Conservation (phyloP, 805 yeast species). For the Tetrapisispora namnaoensis region DNA sequence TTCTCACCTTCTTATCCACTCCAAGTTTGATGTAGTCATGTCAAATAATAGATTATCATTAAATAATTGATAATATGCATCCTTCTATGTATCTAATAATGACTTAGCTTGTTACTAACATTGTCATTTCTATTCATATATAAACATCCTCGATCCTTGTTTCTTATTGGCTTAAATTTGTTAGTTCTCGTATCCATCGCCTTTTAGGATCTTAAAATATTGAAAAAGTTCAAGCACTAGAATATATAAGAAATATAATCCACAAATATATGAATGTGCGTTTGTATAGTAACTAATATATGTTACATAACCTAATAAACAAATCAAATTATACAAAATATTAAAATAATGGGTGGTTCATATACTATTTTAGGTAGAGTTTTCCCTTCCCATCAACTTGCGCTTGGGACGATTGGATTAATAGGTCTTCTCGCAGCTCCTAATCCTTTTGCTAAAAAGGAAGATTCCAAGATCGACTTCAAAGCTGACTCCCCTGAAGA, state of each 20-base stretch:
- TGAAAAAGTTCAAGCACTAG: background rate
- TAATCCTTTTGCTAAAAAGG: slow-evolving; percentile 52
- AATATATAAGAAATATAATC: too few relatives aligned
- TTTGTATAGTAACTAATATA: too few relatives aligned
- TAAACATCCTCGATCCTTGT: background rate
- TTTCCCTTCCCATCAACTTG: slow-evolving; percentile 75
- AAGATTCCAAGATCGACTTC: slow-evolving; percentile 56
- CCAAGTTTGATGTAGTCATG: too few relatives aligned
- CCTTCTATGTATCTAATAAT: too few relatives aligned
- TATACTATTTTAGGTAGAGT: slow-evolving; percentile 78
- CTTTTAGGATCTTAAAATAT: background rate
- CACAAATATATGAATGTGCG: background rate
- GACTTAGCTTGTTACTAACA: background rate
- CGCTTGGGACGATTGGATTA: slow-evolving; percentile 70
- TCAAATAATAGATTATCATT: too few relatives aligned
- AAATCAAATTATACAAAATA: background rate
- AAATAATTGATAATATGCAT: too few relatives aligned
- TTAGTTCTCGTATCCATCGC: background rate
- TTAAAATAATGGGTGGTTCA: slow-evolving; percentile 50
- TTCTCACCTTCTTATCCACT: too few relatives aligned
- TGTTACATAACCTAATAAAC: background rate
- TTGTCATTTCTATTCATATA: too few relatives aligned
- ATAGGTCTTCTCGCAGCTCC: slow-evolving; percentile 56
- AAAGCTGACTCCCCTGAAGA: slow-evolving; percentile 79
- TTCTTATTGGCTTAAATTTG: background rate